Base-by-base conservation (phyloP, 2,329 filamentous ascomycete species). In the Sporothrix inflata region DNA sequence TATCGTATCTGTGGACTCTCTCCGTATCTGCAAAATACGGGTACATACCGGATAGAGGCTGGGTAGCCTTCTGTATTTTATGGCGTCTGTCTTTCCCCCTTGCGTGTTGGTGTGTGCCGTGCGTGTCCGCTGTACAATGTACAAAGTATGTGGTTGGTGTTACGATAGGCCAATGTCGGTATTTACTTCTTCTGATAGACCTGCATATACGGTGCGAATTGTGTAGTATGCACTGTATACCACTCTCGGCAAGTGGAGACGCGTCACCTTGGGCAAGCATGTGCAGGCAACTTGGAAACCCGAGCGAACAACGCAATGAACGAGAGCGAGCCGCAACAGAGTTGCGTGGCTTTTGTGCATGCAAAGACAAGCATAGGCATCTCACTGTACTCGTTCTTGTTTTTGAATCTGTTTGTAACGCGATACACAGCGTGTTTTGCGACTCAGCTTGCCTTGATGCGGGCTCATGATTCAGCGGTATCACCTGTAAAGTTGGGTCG, bases 131-230 rank as follows among this genome's bases (percentile, higher is more conserved):
- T 40, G 34, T 5, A 21, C 21, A 24, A 24, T 61, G 53, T 34
- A 34, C 30, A n/a, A 24, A 42, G 53, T 34, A 34, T 6, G 30
- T 34, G 30, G 24, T 27, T 65, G 40, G 61, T 47, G 61, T n/a
- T 47, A 30, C 21, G 12, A 47, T 65, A 47, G 9, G 61, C 6
- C 49, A 38, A 47, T 27, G n/a, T 30, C 61, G 40, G 30, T 65
- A 47, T 65, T 65, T 45, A 65, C 61, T 47, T 65, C 40, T 65
- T 11, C 7, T 65, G 24, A 65, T 45, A 12, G 19, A 38, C 27
- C 14, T 14, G 34, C 8, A 5, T 45, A 27, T 5, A 42, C 38
- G 12, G 61, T 47, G 40, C n/a, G 12, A 30, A 3, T 30, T 5
- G n/a, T 6, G 9, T n/a, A 2, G 3, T 14, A 6, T 1, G 4